Conservation (phyloP, 2,329 filamentous ascomycete species). For the Geosmithia putterillii region DNA sequence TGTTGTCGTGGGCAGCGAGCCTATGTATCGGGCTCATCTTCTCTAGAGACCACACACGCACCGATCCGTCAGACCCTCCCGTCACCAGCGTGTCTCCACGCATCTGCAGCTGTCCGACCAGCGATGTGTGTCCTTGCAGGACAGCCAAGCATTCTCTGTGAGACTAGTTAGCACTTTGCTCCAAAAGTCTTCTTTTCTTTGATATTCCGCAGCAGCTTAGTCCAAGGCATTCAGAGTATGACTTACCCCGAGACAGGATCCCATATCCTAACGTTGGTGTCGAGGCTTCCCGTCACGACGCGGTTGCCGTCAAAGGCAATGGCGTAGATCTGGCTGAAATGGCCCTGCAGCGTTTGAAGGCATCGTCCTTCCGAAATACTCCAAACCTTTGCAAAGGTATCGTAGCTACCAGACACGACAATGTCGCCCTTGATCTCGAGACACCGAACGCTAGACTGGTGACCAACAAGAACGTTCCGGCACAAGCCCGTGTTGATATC, state of each 20-base stretch:
- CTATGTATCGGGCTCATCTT: constrained; percentile 88
- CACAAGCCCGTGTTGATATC: constrained; percentile 81
- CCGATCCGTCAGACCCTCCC: constrained; percentile 89
- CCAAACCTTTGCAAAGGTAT: constrained; percentile 95
- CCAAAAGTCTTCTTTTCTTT: too few species aligned
- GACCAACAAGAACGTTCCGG: constrained; percentile 82
- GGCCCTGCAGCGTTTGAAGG: constrained; percentile 76
- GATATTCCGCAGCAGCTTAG: too few species aligned
- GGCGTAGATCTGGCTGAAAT: constrained; percentile 98
- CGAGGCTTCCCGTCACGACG: constrained; percentile 88
- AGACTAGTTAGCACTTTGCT: background rate
- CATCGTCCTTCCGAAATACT: constrained; percentile 93
- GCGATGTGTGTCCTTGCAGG: constrained; percentile 89
- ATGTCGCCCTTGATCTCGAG: constrained; percentile 93
- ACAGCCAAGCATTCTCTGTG: constrained; percentile 69
- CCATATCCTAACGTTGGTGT: constrained; percentile 96
- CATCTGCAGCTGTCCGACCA: constrained; percentile 95
- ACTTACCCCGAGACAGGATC: constrained; percentile 77
- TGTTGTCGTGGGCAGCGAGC: constrained; percentile 93
- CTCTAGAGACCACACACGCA: constrained; percentile 89
- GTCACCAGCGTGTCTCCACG: constrained; percentile 90
- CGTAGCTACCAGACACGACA: constrained; percentile 96
- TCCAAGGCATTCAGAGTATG: too few species aligned
- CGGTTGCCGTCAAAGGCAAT: constrained; percentile 92
- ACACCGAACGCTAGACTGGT: constrained; percentile 91